Conservation (phyloP, 305 asterid species). For the Fraxinus floribunda region DNA sequence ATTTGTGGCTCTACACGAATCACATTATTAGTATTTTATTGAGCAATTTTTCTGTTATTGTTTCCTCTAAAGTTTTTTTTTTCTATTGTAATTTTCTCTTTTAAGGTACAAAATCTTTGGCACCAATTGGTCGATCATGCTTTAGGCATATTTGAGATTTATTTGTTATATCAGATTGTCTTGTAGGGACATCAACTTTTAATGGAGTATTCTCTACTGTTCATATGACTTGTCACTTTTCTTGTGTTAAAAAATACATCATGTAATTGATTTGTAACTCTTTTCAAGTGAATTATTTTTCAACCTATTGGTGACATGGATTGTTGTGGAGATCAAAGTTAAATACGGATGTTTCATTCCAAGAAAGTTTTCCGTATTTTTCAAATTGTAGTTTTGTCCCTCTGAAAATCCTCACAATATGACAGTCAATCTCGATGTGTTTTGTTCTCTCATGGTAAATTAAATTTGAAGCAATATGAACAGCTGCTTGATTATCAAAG, state of each 20-base stretch:
- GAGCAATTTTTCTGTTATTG: background rate
- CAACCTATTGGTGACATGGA: background rate
- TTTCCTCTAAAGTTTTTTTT: too few relatives aligned
- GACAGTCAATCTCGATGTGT: too few relatives aligned
- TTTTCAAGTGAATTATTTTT: background rate
- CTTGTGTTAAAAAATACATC: background rate
- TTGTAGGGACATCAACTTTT: background rate
- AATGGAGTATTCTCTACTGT: background rate
- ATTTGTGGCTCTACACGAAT: background rate
- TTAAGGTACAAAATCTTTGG: background rate
- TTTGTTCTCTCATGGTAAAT: too few relatives aligned
- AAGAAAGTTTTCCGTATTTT: too few relatives aligned
- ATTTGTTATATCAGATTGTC: background rate
- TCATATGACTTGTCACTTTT: background rate
- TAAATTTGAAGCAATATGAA: too few relatives aligned
- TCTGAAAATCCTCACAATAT: background rate
- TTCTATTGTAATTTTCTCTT: background rate
- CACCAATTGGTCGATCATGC: background rate
- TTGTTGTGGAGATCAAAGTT: background rate
- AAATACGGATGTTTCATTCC: background rate
- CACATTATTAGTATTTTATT: too few relatives aligned
- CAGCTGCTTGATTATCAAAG: too few relatives aligned
- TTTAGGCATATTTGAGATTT: background rate
- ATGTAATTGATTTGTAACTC: background rate
- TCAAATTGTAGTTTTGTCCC: background rate